Evolutionary conservation across 169 alveolate genomes (phyloP).

Genomic region (Cyclospora cayetanensis): DNA sequence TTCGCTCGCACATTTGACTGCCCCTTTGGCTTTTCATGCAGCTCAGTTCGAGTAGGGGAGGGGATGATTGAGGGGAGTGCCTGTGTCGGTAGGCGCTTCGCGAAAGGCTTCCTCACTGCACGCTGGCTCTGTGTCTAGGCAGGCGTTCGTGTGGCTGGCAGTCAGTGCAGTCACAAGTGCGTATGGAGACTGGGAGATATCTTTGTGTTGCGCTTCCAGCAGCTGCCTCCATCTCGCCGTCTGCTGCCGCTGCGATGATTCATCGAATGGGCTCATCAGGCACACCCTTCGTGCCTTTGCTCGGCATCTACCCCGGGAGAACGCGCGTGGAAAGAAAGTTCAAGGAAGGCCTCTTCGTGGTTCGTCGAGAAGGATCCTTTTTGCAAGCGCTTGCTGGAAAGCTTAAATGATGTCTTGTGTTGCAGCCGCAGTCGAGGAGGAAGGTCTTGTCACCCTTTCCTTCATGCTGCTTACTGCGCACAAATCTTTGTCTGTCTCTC

Average conservation of each 20-base stretch:
- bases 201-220: too few species aligned
- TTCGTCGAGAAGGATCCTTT: not conserved
- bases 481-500: too few species aligned
- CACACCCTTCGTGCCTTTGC: constrained; percentile 2
- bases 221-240: not conserved
- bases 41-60: too few species aligned
- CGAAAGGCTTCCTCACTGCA: not conserved
- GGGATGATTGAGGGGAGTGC: not conserved
- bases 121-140: too few species aligned
- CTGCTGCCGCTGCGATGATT: not conserved
- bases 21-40: not conserved
- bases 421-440: not conserved
- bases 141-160: too few species aligned
- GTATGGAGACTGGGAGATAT: too few species aligned
- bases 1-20: not conserved
- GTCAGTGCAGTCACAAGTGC: too few species aligned
- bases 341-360: not conserved
- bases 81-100: not conserved
- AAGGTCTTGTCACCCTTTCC: too few species aligned
- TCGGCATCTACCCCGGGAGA: constrained; percentile 9
- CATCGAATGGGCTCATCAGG: not conserved
- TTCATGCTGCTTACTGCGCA: too few species aligned
- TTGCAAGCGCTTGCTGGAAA: not conserved
- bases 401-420: too few species aligned
- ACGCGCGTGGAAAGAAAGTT: not conserved